Evolutionary conservation across 192 early-diverging fungal genomes (phyloP).

Genomic region (Coemansia sp.): DNA sequence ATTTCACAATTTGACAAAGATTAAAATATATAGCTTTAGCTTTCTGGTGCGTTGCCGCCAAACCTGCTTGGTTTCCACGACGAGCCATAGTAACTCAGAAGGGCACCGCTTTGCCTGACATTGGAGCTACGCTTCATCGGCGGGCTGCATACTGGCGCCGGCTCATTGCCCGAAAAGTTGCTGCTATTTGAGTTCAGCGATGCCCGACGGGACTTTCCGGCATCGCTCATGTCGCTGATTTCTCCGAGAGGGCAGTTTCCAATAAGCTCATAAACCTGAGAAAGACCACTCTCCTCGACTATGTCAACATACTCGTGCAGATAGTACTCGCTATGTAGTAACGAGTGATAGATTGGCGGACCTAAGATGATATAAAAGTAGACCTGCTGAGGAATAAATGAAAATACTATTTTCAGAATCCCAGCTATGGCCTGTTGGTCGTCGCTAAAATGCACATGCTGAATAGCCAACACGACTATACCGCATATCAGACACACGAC

Average conservation of each 20-base stretch:
- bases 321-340: conserved; percentile 15
- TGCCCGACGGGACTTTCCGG: conserved; percentile 11
- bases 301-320: conserved; percentile 18
- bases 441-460: conserved; percentile 18
- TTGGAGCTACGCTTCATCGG: conserved; percentile 13
- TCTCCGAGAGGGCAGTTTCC: conserved; percentile 38
- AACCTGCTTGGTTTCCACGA: conserved; percentile 4
- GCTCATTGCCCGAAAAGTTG: conserved; percentile 31
- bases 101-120: conserved; percentile 17
- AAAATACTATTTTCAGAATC: conserved; percentile 21
- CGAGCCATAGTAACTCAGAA: conserved; percentile 13
- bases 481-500: conserved; percentile 16
- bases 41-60: background rate
- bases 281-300: conserved; percentile 31
- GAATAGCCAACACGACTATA: conserved; percentile 21
- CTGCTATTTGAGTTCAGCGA: conserved; percentile 6
- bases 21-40: background rate
- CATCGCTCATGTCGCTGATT: conserved; percentile 26
- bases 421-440: conserved; percentile 17
- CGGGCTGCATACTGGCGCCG: conserved; percentile 13
- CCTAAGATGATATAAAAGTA: conserved; percentile 42
- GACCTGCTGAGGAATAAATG: conserved; percentile 38
- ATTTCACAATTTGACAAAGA: conserved; percentile 2
- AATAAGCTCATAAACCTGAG: conserved; percentile 35
- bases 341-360: conserved; percentile 26